phyloP scores from a whole-genome alignment of 192 early-diverging fungal genomes.

The Rhizoclosmatium globosum region DNA sequence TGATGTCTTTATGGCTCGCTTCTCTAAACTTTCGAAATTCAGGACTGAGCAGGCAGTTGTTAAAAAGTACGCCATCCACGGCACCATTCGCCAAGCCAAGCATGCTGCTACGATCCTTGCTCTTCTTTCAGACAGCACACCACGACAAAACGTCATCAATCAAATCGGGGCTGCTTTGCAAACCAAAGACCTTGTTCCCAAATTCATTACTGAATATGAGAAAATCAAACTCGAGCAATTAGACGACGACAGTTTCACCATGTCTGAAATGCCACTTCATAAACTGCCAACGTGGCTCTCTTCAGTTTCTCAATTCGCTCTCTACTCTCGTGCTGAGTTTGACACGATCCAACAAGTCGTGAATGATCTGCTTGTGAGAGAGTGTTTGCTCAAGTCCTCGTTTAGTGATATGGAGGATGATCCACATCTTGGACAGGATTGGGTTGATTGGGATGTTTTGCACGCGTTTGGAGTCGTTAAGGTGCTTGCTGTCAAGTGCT shows the following conservation, averaged over 20 bases:
- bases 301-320: constrained; percentile 69
- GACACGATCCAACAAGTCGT: constrained; percentile 58
- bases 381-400: constrained; percentile 56
- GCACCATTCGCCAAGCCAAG: constrained; percentile 70
- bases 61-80: constrained; percentile 57
- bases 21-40: too few species aligned
- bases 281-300: constrained; percentile 52
- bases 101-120: constrained; percentile 77
- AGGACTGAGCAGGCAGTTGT: constrained; percentile 52
- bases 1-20: constrained; percentile 11
- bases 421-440: constrained; percentile 58
- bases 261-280: neutral
- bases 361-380: constrained; percentile 68
- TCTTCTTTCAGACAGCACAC: constrained; percentile 49
- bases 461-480: constrained; percentile 65
- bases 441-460: constrained; percentile 70
- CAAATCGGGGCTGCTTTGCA: neutral
- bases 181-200: neutral
- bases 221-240: neutral
- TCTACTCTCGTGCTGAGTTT: constrained; percentile 59
- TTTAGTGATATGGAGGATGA: constrained; percentile 20
- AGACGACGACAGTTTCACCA: constrained; percentile 37
- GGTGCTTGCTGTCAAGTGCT: constrained; percentile 70
- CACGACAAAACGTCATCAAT: constrained; percentile 3
- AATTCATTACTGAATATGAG: neutral